Base-by-base conservation (phyloP, 108 stramenopile genomes). In the Skeletonema potamos region DNA sequence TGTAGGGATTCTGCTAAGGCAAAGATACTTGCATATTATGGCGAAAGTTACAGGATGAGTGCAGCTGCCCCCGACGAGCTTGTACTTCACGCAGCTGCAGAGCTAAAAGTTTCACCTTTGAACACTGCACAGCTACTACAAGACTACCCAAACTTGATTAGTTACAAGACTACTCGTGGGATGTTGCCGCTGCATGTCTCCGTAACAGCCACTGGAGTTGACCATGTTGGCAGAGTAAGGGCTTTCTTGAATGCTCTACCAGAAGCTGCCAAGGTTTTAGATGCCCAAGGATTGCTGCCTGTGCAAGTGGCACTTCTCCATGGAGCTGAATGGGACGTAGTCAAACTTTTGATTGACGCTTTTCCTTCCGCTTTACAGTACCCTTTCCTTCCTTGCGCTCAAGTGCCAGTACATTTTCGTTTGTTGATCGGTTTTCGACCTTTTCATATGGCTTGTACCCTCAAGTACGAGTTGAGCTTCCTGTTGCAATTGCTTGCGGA, bases 71-170 rank as follows among this genome's bases (percentile, higher is more conserved):
- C 64, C 3, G 51, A 58, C 41, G 66, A 68, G 57, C 46, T 66
- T 34, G 44, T 68, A 27, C 64, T 73, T 39, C 74, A 75, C 17
- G 74, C 60, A 24, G 66, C 66, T 27, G 67, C 67, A 15, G 54
- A 62, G 39, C 33, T 69, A 7, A 62, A 63, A 54, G 34, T 64
- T 41, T 69, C 75, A 54, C 62, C 58, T 9, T 55, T 26, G 2
- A 73, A 73, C 34, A 60, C 58, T 30, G 58, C 32, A 3, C 64
- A 58, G 22, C 64, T 73, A 12, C 33, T 73, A 5, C 44, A 39
- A 24, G 73, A 73, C 41, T 73, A 73, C 60, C 55, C 62, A 43
- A 26, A 36, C 27, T 65, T 73, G 44, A 54, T 73, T 22, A 17
- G 37, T 18, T 46, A 46, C 27, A 26, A 39, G n/a, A 39, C 66